Evolutionary conservation across 1,284 basidiomycete species (phyloP).

Genomic region (Irpex rosettiformis): DNA sequence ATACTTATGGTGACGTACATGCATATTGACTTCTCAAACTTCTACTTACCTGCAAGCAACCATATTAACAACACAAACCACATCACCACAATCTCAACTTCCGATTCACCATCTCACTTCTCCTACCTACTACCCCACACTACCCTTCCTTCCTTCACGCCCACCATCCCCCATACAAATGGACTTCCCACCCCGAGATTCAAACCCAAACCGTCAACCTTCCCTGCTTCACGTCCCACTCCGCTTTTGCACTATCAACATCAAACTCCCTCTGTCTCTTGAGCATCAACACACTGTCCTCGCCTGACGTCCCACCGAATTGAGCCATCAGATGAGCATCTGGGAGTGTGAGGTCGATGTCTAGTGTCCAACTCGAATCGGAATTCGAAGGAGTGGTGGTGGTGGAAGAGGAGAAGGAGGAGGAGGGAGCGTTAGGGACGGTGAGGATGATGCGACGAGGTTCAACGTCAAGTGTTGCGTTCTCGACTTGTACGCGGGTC

Average conservation of each 20-base stretch:
- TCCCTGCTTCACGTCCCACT: constrained; percentile 57
- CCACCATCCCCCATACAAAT: background rate
- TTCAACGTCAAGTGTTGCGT: constrained; percentile 58
- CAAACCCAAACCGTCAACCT: constrained; percentile 40
- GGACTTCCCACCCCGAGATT: background rate
- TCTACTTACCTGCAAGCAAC: background rate
- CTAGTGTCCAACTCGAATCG: constrained; percentile 45
- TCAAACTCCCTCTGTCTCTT: constrained; percentile 56
- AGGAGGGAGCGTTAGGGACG: constrained; percentile 33
- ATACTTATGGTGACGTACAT: no score
- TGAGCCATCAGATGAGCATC: constrained; percentile 44
- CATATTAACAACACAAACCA: background rate
- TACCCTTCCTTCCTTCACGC: background rate
- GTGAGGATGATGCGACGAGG: constrained; percentile 47
- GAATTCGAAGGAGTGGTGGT: no score
- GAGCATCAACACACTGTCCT: constrained; percentile 34
- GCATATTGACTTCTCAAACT: no score
- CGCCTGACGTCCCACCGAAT: constrained; percentile 11
- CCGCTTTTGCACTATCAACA: constrained; percentile 56
- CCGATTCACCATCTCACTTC: no score
- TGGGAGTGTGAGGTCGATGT: constrained; percentile 49
- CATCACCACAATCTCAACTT: background rate
- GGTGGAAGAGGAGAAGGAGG: constrained; percentile 6
- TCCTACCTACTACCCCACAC: no score
- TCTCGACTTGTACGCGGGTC: constrained; percentile 31